Evolutionary conservation across 2,329 filamentous ascomycete genomes (phyloP).

Genomic region (Trichoderma hamatum): DNA sequence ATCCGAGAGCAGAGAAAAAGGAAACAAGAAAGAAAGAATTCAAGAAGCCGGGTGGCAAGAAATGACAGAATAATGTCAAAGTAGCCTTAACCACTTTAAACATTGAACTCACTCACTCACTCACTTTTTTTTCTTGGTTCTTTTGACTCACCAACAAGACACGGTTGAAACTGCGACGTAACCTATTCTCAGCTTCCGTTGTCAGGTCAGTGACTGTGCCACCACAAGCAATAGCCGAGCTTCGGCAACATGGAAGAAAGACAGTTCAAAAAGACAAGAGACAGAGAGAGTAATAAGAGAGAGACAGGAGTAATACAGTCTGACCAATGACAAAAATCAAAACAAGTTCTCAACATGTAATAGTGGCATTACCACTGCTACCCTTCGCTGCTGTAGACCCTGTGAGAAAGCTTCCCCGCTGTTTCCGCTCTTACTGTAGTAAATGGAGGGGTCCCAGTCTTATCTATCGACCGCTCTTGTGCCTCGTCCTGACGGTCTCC

Average conservation of each 20-base stretch:
- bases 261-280: not conserved
- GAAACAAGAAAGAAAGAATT: not conserved
- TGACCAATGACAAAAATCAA: not conserved
- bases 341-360: not conserved
- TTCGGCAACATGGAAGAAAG: not conserved
- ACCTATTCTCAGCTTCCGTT: not conserved
- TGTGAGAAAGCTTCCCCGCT: not conserved
- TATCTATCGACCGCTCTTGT: conserved; percentile 22
- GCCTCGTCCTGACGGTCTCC: not conserved
- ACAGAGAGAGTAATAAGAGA: not conserved
- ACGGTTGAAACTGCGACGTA: not conserved
- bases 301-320: not conserved
- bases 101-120: too few relatives aligned
- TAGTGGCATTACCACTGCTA: not conserved
- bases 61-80: not conserved
- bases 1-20: not conserved
- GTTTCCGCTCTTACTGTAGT: not conserved
- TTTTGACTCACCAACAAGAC: not conserved
- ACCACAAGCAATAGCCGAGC: not conserved
- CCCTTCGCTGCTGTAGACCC: not conserved
- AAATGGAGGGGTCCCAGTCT: not conserved
- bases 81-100: not conserved
- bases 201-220: not conserved
- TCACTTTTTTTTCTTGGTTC: not conserved
- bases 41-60: not conserved